Conservation (phyloP, 768 basidiomycete genomes). For the Tulasnella sp. region DNA sequence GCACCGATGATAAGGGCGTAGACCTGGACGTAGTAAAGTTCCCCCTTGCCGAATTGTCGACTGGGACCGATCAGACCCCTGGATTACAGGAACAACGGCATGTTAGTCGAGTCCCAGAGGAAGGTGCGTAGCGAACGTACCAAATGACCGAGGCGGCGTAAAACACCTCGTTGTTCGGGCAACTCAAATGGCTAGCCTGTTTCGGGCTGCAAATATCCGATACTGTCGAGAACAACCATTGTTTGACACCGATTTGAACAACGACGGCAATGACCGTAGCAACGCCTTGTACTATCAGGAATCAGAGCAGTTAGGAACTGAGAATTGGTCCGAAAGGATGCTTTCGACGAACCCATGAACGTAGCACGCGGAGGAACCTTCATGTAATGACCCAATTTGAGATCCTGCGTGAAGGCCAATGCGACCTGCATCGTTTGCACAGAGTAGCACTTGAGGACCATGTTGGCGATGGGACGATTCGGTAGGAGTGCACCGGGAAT, state of each 20-base stretch:
- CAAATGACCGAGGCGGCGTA: conserved; percentile 51
- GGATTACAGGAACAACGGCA: background rate
- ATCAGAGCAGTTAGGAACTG: background rate
- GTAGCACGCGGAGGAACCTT: conserved; percentile 53
- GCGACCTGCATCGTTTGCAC: conserved; percentile 43
- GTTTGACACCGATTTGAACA: conserved; percentile 48
- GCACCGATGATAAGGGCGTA: conserved; percentile 49
- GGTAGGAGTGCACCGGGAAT: conserved; percentile 51
- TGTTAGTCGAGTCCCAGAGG: background rate
- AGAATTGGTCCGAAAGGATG: background rate
- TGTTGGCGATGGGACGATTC: conserved; percentile 50
- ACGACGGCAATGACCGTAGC: conserved; percentile 45
- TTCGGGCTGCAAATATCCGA: conserved; percentile 47
- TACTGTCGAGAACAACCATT: conserved; percentile 46
- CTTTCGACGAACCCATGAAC: conserved; percentile 44
- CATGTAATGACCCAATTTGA: conserved; percentile 54
- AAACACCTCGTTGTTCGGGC: conserved; percentile 47
- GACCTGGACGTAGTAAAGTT: conserved; percentile 48
- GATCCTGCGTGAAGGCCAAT: conserved; percentile 44
- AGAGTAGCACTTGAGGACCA: conserved; percentile 51
- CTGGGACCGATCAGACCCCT: conserved; percentile 55
- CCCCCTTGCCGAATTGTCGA: conserved; percentile 47
- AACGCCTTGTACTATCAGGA: conserved; percentile 44
- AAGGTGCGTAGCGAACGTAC: conserved; percentile 40
- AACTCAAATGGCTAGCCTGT: conserved; percentile 47